Percentiles rank a stretch among this genome's conserved stretches.
phyloP scores from a whole-genome alignment of 306 rosid species.

The Castanea crenata region DNA sequence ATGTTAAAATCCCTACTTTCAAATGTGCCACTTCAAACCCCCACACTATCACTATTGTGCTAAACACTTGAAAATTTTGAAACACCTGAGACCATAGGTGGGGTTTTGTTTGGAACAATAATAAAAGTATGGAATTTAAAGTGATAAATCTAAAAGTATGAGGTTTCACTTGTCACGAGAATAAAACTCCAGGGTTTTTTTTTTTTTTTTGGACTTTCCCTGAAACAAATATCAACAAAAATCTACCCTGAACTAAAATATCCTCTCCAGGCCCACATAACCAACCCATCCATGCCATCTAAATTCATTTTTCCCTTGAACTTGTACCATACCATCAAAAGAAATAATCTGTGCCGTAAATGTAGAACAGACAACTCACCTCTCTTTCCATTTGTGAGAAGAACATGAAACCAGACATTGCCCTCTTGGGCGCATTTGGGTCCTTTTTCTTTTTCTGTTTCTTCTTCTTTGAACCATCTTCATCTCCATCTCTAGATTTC shows the following conservation, averaged over 20 bases:
- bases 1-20: too few species aligned
- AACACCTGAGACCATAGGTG: too few species aligned
- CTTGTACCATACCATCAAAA: neutral
- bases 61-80: too few species aligned
- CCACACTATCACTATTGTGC: too few species aligned
- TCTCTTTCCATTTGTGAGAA: slow-evolving; percentile 95
- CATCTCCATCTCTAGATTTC: slow-evolving; percentile 72
- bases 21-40: too few species aligned
- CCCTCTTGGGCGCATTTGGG: slow-evolving; percentile 98
- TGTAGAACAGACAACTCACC: slow-evolving; percentile 41
- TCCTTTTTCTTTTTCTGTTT: slow-evolving; percentile 95
- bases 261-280: neutral
- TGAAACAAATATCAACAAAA: neutral
- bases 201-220: too few species aligned
- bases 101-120: too few species aligned
- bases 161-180: too few species aligned
- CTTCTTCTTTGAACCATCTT: slow-evolving; percentile 82
- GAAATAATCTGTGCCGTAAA: neutral
- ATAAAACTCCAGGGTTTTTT: too few species aligned
- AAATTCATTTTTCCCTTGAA: neutral
- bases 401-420: slow-evolving; percentile 97
- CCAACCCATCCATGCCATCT: neutral
- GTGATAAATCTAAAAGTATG: too few species aligned
- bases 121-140: too few species aligned
- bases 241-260: neutral